Base-by-base conservation (phyloP, 1,284 basidiomycete genomes). In the Malassezia pachydermatis region DNA sequence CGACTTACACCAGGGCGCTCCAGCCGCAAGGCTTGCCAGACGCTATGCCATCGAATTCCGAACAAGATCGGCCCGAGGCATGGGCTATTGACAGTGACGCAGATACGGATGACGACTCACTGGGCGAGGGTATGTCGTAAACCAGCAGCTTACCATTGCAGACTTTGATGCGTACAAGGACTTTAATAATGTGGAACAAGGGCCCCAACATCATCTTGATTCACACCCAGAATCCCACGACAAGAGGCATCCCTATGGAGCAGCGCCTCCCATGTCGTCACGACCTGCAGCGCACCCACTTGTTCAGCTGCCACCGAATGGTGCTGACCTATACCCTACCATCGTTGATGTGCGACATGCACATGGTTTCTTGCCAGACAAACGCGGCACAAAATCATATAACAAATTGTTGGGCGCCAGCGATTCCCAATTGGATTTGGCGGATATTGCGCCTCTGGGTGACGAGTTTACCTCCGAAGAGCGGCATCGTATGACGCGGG, bases 121-220 rank as follows among this genome's bases (percentile, higher is more conserved):
- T 38, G 8, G 36, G 36, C 17, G 36, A 38, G 5, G 36, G 36
- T 38, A 38, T 6, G 22, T 17, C 5, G 11, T 16, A n/a, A n/a
- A n/a, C n/a, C n/a, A 20, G 3, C 22, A 14, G 14, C 36, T 38
- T 20, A 38, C 17, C 10, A 22, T 17, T 20, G 10, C 30, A 47
- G 50, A 52, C 25, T 52, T 40, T 34, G 41, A 52, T 41, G 27
- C 47, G n/a, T 52, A 52, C 22, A 30, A 35, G 6, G 50, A 52
- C 39, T 52, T 47, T 43, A 35, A 35, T 32, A 51, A 51, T 23
- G 32, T 44, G 48, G 20, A 25, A 13, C 39, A 42, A 22, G 14
- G n/a, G 6, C 33, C 22, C 6, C n/a, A 36, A n/a, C 34, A 36
- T 13, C 34, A 13, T 16, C n/a, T 13, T 16, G 19, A 13, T 16